Percentiles rank a stretch among this genome's conserved stretches.
These are phyloP conservation scores for Zasmidium citrigriseum DNA, from an alignment of 2,329 filamentous ascomycete species.

Conservation along the genomic window DNA sequence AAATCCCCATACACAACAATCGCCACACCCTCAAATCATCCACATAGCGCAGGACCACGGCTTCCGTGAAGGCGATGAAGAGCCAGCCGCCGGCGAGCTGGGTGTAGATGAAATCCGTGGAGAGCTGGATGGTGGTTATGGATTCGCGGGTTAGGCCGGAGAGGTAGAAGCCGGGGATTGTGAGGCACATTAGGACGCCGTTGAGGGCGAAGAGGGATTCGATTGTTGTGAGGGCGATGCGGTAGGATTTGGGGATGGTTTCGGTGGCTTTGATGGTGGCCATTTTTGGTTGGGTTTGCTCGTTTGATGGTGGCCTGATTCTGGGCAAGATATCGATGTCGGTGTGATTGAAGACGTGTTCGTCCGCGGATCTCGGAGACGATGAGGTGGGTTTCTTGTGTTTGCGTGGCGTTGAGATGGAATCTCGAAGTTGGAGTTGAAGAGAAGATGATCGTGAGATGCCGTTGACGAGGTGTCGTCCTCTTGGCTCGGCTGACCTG, in stretches of 20 bases:
- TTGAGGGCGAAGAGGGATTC: conserved; percentile 31
- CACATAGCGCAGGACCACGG: conserved; percentile 29
- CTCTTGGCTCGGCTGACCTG: neutral
- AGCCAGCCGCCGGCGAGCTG: conserved; percentile 33
- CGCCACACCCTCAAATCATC: conserved; percentile 33
- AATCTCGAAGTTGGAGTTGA: neutral
- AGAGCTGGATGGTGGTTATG: conserved; percentile 22
- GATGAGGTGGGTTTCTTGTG: too few relatives aligned
- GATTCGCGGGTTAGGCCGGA: conserved; percentile 24
- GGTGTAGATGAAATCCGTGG: conserved; percentile 31
- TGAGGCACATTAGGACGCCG: conserved; percentile 26
- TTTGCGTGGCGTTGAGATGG: neutral
- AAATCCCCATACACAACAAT: conserved; percentile 29
- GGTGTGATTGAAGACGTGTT: too few relatives aligned
- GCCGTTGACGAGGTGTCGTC: neutral
- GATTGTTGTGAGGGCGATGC: conserved; percentile 29
- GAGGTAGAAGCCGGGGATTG: conserved; percentile 24
- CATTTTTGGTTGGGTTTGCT: neutral
- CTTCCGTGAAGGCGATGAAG: conserved; percentile 32
- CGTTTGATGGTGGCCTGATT: neutral
- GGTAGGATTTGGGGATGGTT: conserved; percentile 26
- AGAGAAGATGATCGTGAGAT: neutral
- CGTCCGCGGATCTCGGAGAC: too few relatives aligned
- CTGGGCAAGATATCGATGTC: neutral
- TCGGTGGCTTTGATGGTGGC: conserved; percentile 24